Evolutionary conservation across 1,139 yeast species (phyloP), one percentile per base, ranked within the genome.

Genomic region (Candida pseudoviswanathii): DNA sequence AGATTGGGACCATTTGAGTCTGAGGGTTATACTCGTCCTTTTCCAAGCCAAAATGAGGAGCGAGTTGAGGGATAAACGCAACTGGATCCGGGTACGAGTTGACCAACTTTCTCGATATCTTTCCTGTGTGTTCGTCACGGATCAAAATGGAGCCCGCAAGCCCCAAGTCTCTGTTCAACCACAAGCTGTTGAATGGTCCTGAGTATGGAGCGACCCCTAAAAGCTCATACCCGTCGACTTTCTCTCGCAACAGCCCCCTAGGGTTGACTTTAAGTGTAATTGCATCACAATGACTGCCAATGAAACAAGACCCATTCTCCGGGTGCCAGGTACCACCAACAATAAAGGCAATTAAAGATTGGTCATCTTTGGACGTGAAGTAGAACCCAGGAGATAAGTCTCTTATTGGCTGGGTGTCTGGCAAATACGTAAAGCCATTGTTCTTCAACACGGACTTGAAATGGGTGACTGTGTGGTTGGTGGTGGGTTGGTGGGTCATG

Each of bases 121-220:
- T 67, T 6, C 64, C 66, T 24, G 69, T 70, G 3, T 54, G 34
- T 10, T 57, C 43, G 43, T 62, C 71, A 54, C 67, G 72, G 45
- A 79, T 76, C 48, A 83, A 65, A 21, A 85, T 70, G 49, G 84
- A 70, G 30, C 90, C 90, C 46, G 86, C 89, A 49, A 85, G 62
- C 41, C 88, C 88, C 54, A 84, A 73, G 61, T 85, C 90, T 65
- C 90, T 73, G 62, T 84, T 88, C 63, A 82, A 75, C 88, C 89
- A 83, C 27, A 75, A 59, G 24, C 75, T 71, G 41, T 75, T 73
- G 56, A 84, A 65, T 1, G 83, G 78, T 27, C 87, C 86, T 16
- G 85, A 81, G 61, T 85, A 85, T 3, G 86, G 85, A 1, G 89
- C 86, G 16, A 84, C 87, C 1, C 87, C 89, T 36, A 85, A 67